A percentile compares a stretch with the other conserved stretches of the same genome.
Conservation (phyloP, 1,139 yeast genomes). For the Suhomyces wounanorum region DNA sequence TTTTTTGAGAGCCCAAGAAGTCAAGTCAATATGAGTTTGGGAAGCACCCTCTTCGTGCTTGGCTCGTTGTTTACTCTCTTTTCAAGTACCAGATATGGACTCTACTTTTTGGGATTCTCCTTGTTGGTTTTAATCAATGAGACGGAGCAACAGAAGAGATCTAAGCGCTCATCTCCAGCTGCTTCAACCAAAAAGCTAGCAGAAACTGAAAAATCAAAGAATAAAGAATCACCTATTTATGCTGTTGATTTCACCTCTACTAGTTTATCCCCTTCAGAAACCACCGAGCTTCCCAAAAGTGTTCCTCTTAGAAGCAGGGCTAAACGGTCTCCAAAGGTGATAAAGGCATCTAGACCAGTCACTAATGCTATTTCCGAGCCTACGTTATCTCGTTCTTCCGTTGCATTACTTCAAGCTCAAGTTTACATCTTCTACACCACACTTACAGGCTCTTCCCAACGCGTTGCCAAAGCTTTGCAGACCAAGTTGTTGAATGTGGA, state of each 20-base stretch:
- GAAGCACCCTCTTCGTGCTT: conserved; percentile 7
- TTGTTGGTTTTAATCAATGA: not conserved
- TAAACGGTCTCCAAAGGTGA: conserved; percentile 40
- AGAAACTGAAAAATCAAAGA: not conserved
- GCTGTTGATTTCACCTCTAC: conserved; percentile 50
- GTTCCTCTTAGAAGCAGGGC: conserved; percentile 23
- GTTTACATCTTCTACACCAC: conserved; percentile 78
- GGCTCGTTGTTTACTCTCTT: conserved; percentile 1
- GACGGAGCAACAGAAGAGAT: not conserved
- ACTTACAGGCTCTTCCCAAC: conserved; percentile 76
- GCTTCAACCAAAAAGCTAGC: not conserved
- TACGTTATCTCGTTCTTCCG: conserved; percentile 32
- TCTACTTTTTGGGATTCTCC: not conserved
- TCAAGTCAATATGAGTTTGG: conserved; percentile 3
- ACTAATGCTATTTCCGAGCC: conserved; percentile 18
- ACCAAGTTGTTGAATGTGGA: conserved; percentile 35
- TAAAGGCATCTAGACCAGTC: conserved; percentile 39
- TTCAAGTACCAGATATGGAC: not conserved
- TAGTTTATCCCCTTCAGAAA: conserved; percentile 28
- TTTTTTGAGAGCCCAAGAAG: conserved; percentile 1
- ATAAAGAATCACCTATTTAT: conserved; percentile 36
- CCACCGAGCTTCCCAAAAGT: conserved; percentile 25
- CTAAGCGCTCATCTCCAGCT: not conserved
- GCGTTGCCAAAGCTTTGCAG: conserved; percentile 58
- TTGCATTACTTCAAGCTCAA: conserved; percentile 44